Evolutionary conservation across 345 rosid genomes (phyloP), one percentile per base, ranked within the genome.

Genomic region (Hibiscus tridactylites): DNA sequence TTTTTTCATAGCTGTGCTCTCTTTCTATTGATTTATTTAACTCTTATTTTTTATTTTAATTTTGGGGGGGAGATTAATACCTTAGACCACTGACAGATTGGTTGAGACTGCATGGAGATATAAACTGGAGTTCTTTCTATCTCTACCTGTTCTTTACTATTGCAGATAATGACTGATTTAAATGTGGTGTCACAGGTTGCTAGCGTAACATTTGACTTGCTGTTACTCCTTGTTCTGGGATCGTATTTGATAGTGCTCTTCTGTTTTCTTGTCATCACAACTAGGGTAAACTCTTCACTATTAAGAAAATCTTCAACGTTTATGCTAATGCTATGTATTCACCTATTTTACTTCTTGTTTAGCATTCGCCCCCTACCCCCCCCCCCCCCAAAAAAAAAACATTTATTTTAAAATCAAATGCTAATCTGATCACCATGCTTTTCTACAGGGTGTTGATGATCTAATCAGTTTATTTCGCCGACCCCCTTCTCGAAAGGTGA

Each of bases 171-270:
- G 58, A 76, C 71, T 17, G 31, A 31, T 61, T 63, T 10, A 44
- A 65, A 73, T 59, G 49, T 53, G n/a, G 29, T 75, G 61, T 73
- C 70, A 74, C 93, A 95, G 99, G 99, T 95, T 78, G 97, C 99
- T 56, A 95, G 99, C 71, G 99, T 95, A 74, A 95, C 99, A 8
- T 95, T 92, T 35, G 97, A 95, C 87, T 85, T 95, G 83, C 84
- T 95, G 75, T 78, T 92, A 83, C 99, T 95, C 77, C 87, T 92
- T 60, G 97, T 84, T 56, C 71, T 95, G 84, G 97, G 97, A 75
- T 95, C 97, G 1, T 95, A 95, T 76, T 82, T 95, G 78, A 92
- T 92, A 68, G 83, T 87, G 59, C 96, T 95, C 59, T 95, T 92
- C 85, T 88, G 97, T 77, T 92, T 95, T 79, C 97, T 95, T 47